Base-by-base conservation (phyloP, 129 eudicot species). In the Silybum marianum region DNA sequence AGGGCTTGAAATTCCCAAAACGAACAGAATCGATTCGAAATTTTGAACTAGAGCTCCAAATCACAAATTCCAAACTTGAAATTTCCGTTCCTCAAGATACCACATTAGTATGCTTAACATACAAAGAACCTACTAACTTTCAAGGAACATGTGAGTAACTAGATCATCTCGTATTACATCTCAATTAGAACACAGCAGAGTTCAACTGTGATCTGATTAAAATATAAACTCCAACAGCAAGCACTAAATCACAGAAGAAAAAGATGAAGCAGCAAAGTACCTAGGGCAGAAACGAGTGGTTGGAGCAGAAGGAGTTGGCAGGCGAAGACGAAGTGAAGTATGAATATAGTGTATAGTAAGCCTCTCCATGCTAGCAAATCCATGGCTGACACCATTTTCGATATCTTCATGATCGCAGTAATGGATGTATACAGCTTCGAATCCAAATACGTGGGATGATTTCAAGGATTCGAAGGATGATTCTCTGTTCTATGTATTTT, bases 361-460 rank as follows among this genome's bases (percentile, higher is more conserved):
- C 99, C 99, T 40, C 97, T 82, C 97, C 94, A 95, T 12, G 97
- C 99, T 71, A 92, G 80, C 79, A 90, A 76, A 89, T 95, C 99
- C 77, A 86, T 88, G 78, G 91, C 80, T 14, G 86, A 70, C 28
- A 84, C 71, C 79, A 85, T 32, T 32, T 87, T 81, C 77, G 86
- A 76, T 8, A 90, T 81, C 62, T 90, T 91, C 77, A 88, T 82
- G 81, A 54, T 84, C 81, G 13, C 40, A 25, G 36, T 46, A 54
- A 12, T 81, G 48, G 78, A 4, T 58, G 36, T 51, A 14, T 46
- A 22, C 9, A 81, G 60, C 1, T 82, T 75, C 62, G 62, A 30
- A 82, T 75, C 71, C 48, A 40, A 18, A 8, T n/a, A 30, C 70
- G 63, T 72, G 71, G 75, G 68, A 7, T 6, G 22, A 44, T 18